A percentile compares a stretch with the other conserved stretches of the same genome.
Conservation (phyloP, 192 early-diverging fungal genomes). For the Obelidium mucronatum region DNA sequence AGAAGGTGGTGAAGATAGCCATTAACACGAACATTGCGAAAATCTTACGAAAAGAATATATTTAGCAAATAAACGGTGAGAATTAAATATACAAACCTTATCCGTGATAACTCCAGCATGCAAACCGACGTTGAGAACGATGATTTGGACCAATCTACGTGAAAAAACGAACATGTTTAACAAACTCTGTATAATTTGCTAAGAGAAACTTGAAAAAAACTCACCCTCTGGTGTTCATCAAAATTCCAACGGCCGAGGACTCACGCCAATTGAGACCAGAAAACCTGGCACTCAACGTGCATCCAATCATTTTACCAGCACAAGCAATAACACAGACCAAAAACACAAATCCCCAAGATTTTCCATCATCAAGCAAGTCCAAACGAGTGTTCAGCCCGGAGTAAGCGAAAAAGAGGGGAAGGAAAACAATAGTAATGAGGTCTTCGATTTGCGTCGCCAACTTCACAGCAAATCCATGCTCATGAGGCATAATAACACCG, state of each 20-base stretch:
- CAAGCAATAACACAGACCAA: constrained; percentile 79
- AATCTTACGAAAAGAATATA: constrained; percentile 31
- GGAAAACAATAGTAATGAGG: constrained; percentile 79
- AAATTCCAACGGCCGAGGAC: constrained; percentile 80
- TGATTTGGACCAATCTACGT: constrained; percentile 86
- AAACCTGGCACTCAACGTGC: constrained; percentile 46
- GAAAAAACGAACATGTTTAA: background rate
- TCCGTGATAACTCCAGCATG: constrained; percentile 79
- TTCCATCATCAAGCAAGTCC: constrained; percentile 71
- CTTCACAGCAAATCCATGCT: constrained; percentile 83
- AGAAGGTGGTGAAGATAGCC: constrained; percentile 87
- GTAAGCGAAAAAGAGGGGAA: constrained; percentile 89
- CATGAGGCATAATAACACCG: constrained; percentile 90
- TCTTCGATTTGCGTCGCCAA: constrained; percentile 94
- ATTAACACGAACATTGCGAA: constrained; percentile 79
- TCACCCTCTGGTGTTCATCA: constrained; percentile 95
- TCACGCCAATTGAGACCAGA: constrained; percentile 81
- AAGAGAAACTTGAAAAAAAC: background rate
- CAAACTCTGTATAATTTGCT: background rate
- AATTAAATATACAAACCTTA: background rate
- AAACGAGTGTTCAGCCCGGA: constrained; percentile 90
- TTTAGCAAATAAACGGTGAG: background rate
- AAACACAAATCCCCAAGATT: constrained; percentile 78
- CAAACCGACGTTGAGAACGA: constrained; percentile 91
- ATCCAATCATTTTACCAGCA: constrained; percentile 86